Evolutionary conservation across 169 alveolate species (phyloP).

Genomic region (Toxoplasma gondii): DNA sequence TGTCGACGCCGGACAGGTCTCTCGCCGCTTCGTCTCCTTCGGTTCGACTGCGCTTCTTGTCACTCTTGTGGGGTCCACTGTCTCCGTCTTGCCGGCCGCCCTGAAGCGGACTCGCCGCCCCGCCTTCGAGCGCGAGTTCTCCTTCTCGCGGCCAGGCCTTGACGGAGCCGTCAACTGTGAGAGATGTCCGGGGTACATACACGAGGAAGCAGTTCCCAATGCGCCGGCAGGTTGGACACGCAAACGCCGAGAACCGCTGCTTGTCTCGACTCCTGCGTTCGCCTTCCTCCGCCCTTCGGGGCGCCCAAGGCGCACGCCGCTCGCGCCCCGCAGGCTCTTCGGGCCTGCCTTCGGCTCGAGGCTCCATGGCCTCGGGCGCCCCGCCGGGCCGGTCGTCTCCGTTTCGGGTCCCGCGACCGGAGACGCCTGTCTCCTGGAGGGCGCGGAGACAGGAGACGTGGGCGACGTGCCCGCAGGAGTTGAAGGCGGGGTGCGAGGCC

Average conservation of each 20-base stretch:
- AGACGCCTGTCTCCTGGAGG: background rate
- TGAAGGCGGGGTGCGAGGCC: background rate
- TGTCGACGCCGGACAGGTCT: background rate
- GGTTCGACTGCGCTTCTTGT: background rate
- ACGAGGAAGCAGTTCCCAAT: constrained; percentile 9
- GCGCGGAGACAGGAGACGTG: constrained; percentile 1
- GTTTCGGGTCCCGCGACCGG: background rate
- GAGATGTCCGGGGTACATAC: background rate
- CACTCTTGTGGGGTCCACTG: background rate
- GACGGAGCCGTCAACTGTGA: constrained; percentile 14
- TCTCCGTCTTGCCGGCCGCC: background rate
- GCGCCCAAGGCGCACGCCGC: background rate
- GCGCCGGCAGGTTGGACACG: constrained; percentile 18
- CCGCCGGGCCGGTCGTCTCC: background rate
- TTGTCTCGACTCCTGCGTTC: background rate
- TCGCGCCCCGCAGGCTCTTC: background rate
- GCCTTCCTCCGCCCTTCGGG: background rate
- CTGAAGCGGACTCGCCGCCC: background rate
- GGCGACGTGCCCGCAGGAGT: constrained; percentile 40
- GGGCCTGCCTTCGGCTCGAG: background rate
- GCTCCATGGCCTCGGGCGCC: background rate
- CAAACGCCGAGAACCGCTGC: background rate
- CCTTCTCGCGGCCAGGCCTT: background rate
- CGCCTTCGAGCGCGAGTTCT: background rate
- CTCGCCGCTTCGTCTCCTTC: background rate